A percentile compares a stretch with the other conserved stretches of the same genome.
Conservation (phyloP, 805 yeast species). For the Candida vaughaniae region DNA sequence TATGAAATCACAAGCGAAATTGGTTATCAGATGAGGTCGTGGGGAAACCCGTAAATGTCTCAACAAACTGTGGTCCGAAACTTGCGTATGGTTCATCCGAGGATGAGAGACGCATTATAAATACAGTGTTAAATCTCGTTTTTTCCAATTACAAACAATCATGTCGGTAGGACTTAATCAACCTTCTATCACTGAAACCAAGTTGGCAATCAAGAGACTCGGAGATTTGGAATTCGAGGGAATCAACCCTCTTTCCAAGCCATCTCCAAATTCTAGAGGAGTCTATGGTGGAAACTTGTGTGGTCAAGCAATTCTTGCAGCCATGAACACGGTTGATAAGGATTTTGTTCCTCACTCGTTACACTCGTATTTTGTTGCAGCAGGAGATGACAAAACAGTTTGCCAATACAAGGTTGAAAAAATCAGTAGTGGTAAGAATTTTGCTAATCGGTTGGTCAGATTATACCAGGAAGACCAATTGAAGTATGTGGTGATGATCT, state of each 20-base stretch:
- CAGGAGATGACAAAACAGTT: slow-evolving; percentile 29
- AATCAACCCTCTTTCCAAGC: slow-evolving; percentile 27
- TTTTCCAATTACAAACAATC: not conserved
- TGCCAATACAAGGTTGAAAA: slow-evolving; percentile 35
- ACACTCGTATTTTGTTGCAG: slow-evolving; percentile 40
- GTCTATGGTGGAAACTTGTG: slow-evolving; percentile 42
- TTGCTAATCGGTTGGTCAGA: slow-evolving; percentile 32
- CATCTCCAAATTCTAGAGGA: slow-evolving; percentile 31
- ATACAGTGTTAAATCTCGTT: not conserved
- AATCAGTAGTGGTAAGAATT: slow-evolving; percentile 33
- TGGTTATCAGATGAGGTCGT: too few species aligned
- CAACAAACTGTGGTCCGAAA: too few species aligned
- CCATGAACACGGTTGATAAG: slow-evolving; percentile 28
- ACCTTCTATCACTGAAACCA: slow-evolving; percentile 7
- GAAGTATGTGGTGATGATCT: slow-evolving; percentile 33
- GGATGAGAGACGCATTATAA: not conserved
- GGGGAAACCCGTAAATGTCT: too few species aligned
- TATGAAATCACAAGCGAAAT: too few species aligned
- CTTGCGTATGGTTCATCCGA: too few species aligned
- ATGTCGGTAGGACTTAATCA: slow-evolving; percentile 4
- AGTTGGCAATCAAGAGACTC: slow-evolving; percentile 8
- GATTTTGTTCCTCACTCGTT: slow-evolving; percentile 40
- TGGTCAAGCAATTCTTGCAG: slow-evolving; percentile 39
- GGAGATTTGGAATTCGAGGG: slow-evolving; percentile 20
- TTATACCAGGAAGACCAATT: slow-evolving; percentile 29